phyloP scores from a whole-genome alignment of 495 filamentous ascomycete species.

The Hypoxylon lenormandii region DNA sequence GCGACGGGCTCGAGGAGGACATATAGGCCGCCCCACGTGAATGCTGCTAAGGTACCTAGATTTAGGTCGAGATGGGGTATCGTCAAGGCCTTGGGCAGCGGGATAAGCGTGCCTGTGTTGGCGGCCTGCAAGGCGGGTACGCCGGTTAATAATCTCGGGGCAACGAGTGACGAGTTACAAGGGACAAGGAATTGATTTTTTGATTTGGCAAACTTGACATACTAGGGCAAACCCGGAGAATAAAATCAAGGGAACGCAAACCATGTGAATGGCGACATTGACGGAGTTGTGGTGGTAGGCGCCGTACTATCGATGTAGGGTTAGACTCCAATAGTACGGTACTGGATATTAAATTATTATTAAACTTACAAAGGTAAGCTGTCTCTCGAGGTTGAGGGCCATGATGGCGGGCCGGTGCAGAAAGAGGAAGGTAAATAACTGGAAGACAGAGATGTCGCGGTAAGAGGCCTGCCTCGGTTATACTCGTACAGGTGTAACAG shows the following conservation, averaged over 20 bases:
- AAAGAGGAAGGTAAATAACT: too few relatives aligned
- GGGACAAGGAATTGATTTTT: constrained; percentile 6
- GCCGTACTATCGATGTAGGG: constrained; percentile 75
- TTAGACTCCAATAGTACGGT: constrained; percentile 11
- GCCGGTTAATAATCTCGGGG: constrained; percentile 18
- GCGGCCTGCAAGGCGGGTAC: constrained; percentile 67
- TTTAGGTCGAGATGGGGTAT: constrained; percentile 84
- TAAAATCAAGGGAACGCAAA: constrained; percentile 86
- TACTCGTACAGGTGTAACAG: not conserved
- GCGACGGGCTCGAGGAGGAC: constrained; percentile 94
- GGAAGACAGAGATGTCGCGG: too few relatives aligned
- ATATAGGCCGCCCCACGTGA: constrained; percentile 81
- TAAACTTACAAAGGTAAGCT: constrained; percentile 60
- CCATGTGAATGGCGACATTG: constrained; percentile 90
- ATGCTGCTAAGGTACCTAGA: constrained; percentile 76
- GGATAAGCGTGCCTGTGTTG: constrained; percentile 78
- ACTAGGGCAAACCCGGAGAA: constrained; percentile 84
- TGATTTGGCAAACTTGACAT: constrained; percentile 49
- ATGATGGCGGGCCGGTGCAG: constrained; percentile 35
- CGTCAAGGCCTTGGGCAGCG: constrained; percentile 74
- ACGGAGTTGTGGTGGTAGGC: constrained; percentile 90
- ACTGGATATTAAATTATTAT: not conserved
- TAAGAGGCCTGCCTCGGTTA: not conserved
- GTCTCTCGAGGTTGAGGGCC: constrained; percentile 63
- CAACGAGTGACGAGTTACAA: not conserved